A percentile compares a stretch with the other conserved stretches of the same genome.
phyloP scores from a whole-genome alignment of 2,329 filamentous ascomycete species.

The Ceratocystis diversiconidia region DNA sequence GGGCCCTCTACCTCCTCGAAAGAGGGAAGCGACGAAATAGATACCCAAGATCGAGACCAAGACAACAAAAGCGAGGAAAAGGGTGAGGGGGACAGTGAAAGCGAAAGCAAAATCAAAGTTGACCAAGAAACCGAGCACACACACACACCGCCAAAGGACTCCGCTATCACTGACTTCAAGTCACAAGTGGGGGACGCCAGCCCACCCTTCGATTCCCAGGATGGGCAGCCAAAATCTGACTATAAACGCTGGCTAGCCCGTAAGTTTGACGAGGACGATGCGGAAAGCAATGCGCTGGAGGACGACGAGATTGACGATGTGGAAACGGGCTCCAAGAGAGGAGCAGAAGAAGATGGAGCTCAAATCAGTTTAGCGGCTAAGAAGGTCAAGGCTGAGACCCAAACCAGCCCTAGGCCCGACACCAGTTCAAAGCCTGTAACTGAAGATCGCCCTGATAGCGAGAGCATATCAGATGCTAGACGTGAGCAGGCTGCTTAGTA shows the following conservation, averaged over 20 bases:
- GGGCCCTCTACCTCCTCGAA: conserved; percentile 8
- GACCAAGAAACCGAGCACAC: conserved; percentile 55
- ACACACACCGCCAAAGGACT: conserved; percentile 70
- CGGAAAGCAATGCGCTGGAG: conserved; percentile 20
- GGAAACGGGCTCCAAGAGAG: conserved; percentile 37
- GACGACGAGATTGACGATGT: conserved; percentile 24
- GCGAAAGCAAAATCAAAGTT: too few relatives aligned
- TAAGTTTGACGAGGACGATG: conserved; percentile 27
- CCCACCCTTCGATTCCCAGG: conserved; percentile 20
- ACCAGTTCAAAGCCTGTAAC: neutral
- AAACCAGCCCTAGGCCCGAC: neutral
- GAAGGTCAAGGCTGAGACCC: conserved; percentile 25
- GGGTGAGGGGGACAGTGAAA: conserved; percentile 29
- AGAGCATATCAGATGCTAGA: neutral
- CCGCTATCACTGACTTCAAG: conserved; percentile 65
- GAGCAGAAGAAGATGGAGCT: conserved; percentile 35
- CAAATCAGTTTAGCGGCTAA: conserved; percentile 30
- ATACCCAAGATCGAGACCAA: neutral
- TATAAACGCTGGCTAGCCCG: conserved; percentile 48
- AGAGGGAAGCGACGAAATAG: conserved; percentile 19
- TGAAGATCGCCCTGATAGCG: neutral
- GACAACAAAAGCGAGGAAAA: neutral
- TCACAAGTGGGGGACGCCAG: conserved; percentile 42
- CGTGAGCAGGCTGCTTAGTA: neutral
- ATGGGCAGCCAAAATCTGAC: conserved; percentile 43